A percentile compares a stretch with the other conserved stretches of the same genome.
phyloP scores from a whole-genome alignment of 495 filamentous ascomycete genomes.

The Aspergillus sclerotiicarbonarius region DNA sequence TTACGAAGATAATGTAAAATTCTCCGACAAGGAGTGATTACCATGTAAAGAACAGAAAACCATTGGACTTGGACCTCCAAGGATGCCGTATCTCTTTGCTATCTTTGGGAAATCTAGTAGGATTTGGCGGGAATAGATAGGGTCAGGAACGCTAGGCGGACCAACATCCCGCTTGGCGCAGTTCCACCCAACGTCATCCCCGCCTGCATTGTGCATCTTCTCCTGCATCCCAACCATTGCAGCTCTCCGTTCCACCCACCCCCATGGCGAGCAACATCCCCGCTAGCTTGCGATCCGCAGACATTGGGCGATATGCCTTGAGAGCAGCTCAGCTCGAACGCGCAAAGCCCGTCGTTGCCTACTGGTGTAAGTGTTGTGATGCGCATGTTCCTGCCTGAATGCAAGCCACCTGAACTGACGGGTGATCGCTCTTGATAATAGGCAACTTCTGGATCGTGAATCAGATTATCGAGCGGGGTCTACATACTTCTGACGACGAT shows the following conservation, averaged over 20 bases:
- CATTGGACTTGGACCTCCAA: too few relatives aligned
- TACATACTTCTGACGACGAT: conserved; percentile 75
- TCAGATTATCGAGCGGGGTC: conserved; percentile 74
- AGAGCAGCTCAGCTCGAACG: conserved; percentile 82
- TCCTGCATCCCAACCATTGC: conserved; percentile 3
- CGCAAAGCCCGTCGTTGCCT: conserved; percentile 80
- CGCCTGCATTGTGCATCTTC: conserved; percentile 7
- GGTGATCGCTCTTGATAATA: conserved; percentile 28
- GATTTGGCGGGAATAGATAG: too few relatives aligned
- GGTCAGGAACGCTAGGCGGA: too few relatives aligned
- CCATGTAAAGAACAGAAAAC: too few relatives aligned
- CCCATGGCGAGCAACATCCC: conserved; percentile 74
- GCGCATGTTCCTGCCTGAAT: conserved; percentile 12
- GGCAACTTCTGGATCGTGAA: conserved; percentile 93
- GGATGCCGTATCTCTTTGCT: too few relatives aligned
- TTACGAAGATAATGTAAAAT: too few relatives aligned
- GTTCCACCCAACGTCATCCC: conserved; percentile 22
- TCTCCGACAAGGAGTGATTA: too few relatives aligned
- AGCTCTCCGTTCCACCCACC: not conserved
- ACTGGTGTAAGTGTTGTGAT: conserved; percentile 74
- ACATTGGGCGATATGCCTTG: conserved; percentile 74
- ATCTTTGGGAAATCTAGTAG: too few relatives aligned
- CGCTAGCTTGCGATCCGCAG: conserved; percentile 67
- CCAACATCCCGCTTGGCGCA: conserved; percentile 6
- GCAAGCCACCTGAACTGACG: conserved; percentile 8